Percentiles rank a stretch among this genome's conserved stretches.
Evolutionary conservation across 345 rosid genomes (phyloP).

Genomic region (Microcos paniculata): DNA sequence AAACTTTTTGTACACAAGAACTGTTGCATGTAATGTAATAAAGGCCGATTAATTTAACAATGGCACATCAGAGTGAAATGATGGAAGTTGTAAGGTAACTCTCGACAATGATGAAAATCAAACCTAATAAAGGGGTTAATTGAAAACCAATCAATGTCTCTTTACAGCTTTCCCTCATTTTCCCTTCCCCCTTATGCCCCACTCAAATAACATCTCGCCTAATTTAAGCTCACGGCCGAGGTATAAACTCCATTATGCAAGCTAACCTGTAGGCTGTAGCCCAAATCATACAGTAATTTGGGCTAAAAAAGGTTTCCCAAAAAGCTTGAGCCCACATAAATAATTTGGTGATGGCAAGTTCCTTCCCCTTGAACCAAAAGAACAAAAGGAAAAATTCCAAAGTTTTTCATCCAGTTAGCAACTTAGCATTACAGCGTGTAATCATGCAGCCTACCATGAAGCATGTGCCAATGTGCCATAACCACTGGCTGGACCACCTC

Average conservation of each 20-base stretch:
- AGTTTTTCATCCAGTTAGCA: neutral
- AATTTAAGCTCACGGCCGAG: neutral
- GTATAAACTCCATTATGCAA: neutral
- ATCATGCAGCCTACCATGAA: neutral
- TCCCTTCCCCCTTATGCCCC: neutral
- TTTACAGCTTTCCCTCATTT: neutral
- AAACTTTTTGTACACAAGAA: neutral
- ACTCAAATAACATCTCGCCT: neutral
- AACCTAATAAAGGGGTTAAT: neutral
- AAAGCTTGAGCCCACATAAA: neutral
- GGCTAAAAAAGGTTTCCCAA: neutral
- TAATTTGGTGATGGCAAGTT: neutral
- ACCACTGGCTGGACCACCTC: neutral
- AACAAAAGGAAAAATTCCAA: neutral
- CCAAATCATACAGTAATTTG: neutral
- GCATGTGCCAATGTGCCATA: slow-evolving; percentile 12
- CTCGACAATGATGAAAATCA: neutral
- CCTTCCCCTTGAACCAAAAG: neutral
- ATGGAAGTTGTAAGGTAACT: neutral
- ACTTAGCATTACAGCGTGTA: slow-evolving; percentile 5
- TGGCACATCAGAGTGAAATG: neutral
- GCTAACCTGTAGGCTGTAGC: neutral
- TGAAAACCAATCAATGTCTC: neutral
- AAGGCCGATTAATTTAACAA: neutral
- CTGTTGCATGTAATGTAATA: neutral